Evolutionary conservation across 202 grass and related monocot species (phyloP).

Genomic region (Cymbopogon flexuosus): DNA sequence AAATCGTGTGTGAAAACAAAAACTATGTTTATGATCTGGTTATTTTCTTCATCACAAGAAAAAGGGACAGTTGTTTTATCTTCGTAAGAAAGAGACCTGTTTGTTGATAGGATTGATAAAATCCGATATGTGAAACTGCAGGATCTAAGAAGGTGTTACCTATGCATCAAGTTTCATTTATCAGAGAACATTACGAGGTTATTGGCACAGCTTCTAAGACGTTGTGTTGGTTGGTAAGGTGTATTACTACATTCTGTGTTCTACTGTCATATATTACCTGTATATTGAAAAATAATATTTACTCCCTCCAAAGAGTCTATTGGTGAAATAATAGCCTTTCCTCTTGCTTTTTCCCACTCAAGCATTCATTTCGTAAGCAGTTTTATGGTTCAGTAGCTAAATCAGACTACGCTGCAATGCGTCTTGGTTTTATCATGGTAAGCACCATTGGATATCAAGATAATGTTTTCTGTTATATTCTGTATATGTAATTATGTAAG

Average conservation of each 20-base stretch:
- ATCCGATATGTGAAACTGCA: slow-evolving; percentile 8
- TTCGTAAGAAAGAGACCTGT: not conserved
- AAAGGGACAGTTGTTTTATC: not conserved
- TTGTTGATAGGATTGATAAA: slow-evolving; percentile 17
- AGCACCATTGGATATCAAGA: slow-evolving; percentile 10
- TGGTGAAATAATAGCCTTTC: slow-evolving; percentile 15
- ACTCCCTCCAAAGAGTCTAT: not conserved
- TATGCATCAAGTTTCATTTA: slow-evolving; percentile 66
- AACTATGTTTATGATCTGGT: not conserved
- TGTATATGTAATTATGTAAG: not conserved
- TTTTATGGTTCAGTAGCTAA: slow-evolving; percentile 66
- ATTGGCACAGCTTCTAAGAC: slow-evolving; percentile 64
- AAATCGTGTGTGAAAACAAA: not conserved
- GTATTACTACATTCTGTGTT: not conserved
- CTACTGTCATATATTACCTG: not conserved
- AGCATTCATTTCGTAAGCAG: slow-evolving; percentile 86
- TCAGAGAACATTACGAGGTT: slow-evolving; percentile 67
- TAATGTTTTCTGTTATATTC: not conserved
- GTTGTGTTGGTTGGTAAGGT: slow-evolving; percentile 76
- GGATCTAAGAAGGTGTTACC: slow-evolving; percentile 40
- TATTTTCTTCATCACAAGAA: not conserved
- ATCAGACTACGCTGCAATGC: slow-evolving; percentile 69
- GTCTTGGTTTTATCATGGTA: slow-evolving; percentile 90
- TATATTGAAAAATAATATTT: not conserved
- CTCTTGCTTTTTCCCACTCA: slow-evolving; percentile 26